Base-by-base conservation (phyloP, 345 rosid species). In the Heritiera littoralis region DNA sequence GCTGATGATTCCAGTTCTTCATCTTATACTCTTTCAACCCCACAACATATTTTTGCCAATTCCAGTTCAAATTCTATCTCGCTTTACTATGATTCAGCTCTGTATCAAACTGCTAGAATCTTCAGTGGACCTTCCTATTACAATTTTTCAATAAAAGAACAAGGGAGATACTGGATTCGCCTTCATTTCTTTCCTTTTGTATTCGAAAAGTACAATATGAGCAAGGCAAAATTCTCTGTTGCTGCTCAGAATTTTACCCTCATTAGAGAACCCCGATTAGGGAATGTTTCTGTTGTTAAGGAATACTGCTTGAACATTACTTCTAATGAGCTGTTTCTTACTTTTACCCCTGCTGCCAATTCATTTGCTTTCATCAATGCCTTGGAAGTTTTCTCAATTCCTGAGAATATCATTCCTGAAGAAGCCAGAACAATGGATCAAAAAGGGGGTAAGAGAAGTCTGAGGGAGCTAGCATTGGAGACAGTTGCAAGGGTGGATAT, bases 401-500 rank as follows among this genome's bases (percentile, higher is more conserved):
- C 98, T 12, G 87, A 75, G 46, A 82, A 80, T 72, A 77, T 93
- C 59, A 78, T 91, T 66, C 97, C 98, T 4, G 48, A 80, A 52
- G 85, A 84, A 60, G 92, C 87, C 14, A 72, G 59, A 43, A 55
- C 79, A 11, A 51, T 88, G 7, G 84, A 80, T 70, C 68, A 77
- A 6, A 84, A 80, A 1, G 81, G 66, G 2, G 72, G 30, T 48
- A 61, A 70, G 59, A 79, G 76, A 75, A 80, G 17, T 68, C 80
- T 95, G 54, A 48, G 66, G 79, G 74, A 15, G 30, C 84, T 76
- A 45, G 97, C 91, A 1, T 78, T 93, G 72, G 98, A 93, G 91
- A 92, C 93, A 0, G 90, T 90, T 72, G 82, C 85, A 17, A 84
- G 99, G 80, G 92, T 95, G n/a, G 91, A 95, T 79, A 95, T 95